Base-by-base conservation (phyloP, 225 moss, liverwort and hornwort genomes). In the Thuidium tamariscinum region DNA sequence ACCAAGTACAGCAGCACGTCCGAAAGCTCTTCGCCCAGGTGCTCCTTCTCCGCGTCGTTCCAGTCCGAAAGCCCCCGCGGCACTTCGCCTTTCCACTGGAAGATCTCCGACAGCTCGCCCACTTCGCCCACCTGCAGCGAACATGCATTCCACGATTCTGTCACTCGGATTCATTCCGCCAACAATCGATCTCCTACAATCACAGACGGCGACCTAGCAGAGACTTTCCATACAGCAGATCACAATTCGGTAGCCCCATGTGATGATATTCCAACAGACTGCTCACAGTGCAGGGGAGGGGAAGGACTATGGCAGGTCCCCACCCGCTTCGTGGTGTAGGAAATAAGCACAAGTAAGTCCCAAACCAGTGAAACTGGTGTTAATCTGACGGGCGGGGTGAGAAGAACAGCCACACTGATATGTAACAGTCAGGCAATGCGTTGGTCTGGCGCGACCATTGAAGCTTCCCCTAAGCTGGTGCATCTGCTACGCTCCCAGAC, bases 41-140 rank as follows among this genome's bases (percentile, higher is more conserved):
- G 98, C 93, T 99, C 98, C 88, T 97, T 99, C 87, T 97, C 97
- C 27, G 91, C 88, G 74, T 90, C 93, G 81, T 92, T 96, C 98
- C 98, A 99, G 91, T 97, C 97, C 11, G 93, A 96, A 17, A 99
- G 87, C 37, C 98, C 98, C 77, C 98, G 93, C n/a, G 98, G 96
- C 27, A 99, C 98, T 87, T 99, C 98, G 20, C 98, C 98, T 87
- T 97, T 99, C 98, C 98, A 99, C 89, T 99, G 98, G 59, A 99
- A 99, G 27, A 99, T 95, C 86, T 99, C 98, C 4, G 98, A 99
- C 60, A 99, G 92, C 94, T 99, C 98, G 62, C 98, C 98, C 73
- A 99, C 98, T 88, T 99, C 98, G n/a, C 98, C 97, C 52, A 99
- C 98, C 98, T 98, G 88, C 55, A 82, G 68, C 39, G 52, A 36